phyloP scores from a whole-genome alignment of 306 rosid species.

The Rosa rugosa region DNA sequence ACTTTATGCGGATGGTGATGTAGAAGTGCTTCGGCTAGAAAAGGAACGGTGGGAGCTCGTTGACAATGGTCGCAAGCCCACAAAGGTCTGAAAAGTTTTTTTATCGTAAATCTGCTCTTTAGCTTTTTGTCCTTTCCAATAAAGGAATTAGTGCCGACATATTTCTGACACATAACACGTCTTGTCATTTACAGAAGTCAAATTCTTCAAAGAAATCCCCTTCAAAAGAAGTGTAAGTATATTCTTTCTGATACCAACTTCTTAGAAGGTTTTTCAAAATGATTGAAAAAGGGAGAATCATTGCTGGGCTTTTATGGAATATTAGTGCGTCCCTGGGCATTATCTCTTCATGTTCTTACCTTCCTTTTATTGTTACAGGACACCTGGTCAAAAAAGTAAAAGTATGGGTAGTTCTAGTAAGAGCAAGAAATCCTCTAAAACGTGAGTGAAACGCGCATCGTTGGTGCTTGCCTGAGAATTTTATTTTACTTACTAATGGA shows the following conservation, averaged over 20 bases:
- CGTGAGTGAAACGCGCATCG: slow-evolving; percentile 49
- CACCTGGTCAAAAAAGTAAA: slow-evolving; percentile 47
- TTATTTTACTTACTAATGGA: slow-evolving; percentile 11
- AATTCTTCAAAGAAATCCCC: slow-evolving; percentile 48
- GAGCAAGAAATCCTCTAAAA: slow-evolving; percentile 44
- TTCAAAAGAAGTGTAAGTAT: slow-evolving; percentile 61
- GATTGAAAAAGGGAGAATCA: neutral
- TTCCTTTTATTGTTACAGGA: slow-evolving; percentile 43
- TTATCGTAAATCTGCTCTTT: slow-evolving; percentile 22
- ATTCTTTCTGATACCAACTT: slow-evolving; percentile 18
- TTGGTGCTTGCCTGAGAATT: slow-evolving; percentile 18
- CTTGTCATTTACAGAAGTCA: slow-evolving; percentile 60
- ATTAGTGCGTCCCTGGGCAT: neutral
- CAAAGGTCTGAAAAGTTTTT: slow-evolving; percentile 40
- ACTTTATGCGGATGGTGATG: slow-evolving; percentile 66
- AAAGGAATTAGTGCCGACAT: slow-evolving; percentile 18
- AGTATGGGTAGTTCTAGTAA: slow-evolving; percentile 33
- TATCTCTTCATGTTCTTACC: slow-evolving; percentile 28
- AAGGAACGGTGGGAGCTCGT: slow-evolving; percentile 62
- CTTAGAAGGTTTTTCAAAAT: neutral
- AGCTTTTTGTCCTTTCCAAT: slow-evolving; percentile 22
- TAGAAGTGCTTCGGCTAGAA: slow-evolving; percentile 56
- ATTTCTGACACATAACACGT: slow-evolving; percentile 31
- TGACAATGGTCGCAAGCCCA: slow-evolving; percentile 49
- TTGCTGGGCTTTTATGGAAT: neutral